Evolutionary conservation across 768 basidiomycete genomes (phyloP).

Genomic region (Termitomyces sp.): DNA sequence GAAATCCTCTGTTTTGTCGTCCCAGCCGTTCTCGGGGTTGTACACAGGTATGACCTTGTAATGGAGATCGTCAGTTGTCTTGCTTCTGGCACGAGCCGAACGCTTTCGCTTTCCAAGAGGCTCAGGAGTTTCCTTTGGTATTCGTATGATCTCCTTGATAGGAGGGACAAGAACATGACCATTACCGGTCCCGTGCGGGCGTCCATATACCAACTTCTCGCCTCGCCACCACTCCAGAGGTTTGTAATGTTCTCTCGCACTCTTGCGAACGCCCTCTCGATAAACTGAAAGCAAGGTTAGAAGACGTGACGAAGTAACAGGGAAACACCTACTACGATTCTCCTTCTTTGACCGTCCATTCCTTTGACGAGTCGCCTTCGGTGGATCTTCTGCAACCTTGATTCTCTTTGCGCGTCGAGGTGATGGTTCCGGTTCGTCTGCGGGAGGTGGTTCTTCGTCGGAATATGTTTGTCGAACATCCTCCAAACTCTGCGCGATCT

Average conservation of each 20-base stretch:
- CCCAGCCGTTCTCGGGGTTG: slow-evolving; percentile 79
- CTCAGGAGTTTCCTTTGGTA: slow-evolving; percentile 35
- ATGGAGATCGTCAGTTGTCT: slow-evolving; percentile 33
- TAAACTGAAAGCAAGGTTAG: slow-evolving; percentile 18
- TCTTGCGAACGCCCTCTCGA: slow-evolving; percentile 63
- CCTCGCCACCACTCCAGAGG: slow-evolving; percentile 94
- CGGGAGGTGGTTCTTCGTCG: slow-evolving; percentile 26
- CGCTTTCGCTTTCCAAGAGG: slow-evolving; percentile 34
- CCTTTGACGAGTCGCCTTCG: slow-evolving; percentile 16
- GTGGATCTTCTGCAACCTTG: slow-evolving; percentile 21
- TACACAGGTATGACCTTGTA: slow-evolving; percentile 24
- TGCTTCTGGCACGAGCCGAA: slow-evolving; percentile 46
- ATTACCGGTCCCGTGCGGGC: slow-evolving; percentile 33
- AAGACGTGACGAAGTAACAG: neutral
- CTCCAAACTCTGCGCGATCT: slow-evolving; percentile 36
- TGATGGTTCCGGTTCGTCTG: slow-evolving; percentile 23
- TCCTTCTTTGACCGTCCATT: slow-evolving; percentile 33
- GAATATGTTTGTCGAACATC: slow-evolving; percentile 27
- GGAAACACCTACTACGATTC: slow-evolving; percentile 28
- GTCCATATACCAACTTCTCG: slow-evolving; percentile 82
- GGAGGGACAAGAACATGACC: slow-evolving; percentile 49
- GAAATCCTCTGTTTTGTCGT: slow-evolving; percentile 63
- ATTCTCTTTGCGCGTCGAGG: slow-evolving; percentile 31
- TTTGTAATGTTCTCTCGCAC: slow-evolving; percentile 57
- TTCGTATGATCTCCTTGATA: slow-evolving; percentile 55